phyloP scores from a whole-genome alignment of 345 rosid species.

The Acer yangbiense region DNA sequence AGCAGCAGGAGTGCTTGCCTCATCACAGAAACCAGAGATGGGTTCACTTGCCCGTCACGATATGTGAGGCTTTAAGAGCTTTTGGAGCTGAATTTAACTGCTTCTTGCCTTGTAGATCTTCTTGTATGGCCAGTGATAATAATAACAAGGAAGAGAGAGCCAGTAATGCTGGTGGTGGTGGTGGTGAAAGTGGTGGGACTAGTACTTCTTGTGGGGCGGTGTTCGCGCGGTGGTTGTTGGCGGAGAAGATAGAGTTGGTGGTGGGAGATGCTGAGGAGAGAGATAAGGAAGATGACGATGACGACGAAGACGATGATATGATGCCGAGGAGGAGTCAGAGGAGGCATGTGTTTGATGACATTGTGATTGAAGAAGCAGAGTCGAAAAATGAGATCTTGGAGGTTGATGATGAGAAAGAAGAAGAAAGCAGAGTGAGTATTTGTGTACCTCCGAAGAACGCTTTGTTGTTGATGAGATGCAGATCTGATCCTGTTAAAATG shows the following conservation, averaged over 20 bases:
- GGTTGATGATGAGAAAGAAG: constrained; percentile 23
- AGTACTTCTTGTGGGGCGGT: constrained; percentile 65
- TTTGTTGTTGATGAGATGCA: constrained; percentile 82
- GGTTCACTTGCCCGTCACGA: constrained; percentile 83
- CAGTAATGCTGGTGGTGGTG: not conserved
- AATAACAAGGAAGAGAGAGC: constrained; percentile 36
- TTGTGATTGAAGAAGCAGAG: constrained; percentile 49
- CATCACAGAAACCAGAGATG: constrained; percentile 63
- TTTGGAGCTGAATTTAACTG: constrained; percentile 90
- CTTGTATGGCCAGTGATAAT: constrained; percentile 46
- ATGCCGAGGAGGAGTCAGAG: constrained; percentile 55
- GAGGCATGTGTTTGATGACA: constrained; percentile 74
- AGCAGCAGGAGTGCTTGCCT: constrained; percentile 41
- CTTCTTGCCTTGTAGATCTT: constrained; percentile 79
- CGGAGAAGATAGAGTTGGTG: constrained; percentile 73
- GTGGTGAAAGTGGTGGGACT: constrained; percentile 22
- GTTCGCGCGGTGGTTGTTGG: constrained; percentile 80
- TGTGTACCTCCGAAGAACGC: constrained; percentile 91
- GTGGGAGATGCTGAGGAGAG: constrained; percentile 66
- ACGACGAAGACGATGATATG: constrained; percentile 25
- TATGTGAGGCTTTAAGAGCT: constrained; percentile 79
- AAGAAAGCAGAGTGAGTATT: constrained; percentile 51
- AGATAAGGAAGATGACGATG: constrained; percentile 39
- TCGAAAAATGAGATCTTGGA: constrained; percentile 30
- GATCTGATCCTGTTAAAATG: constrained; percentile 95